Conservation (phyloP, 2,329 filamentous ascomycete genomes). For the Verticillium albo-atrum region DNA sequence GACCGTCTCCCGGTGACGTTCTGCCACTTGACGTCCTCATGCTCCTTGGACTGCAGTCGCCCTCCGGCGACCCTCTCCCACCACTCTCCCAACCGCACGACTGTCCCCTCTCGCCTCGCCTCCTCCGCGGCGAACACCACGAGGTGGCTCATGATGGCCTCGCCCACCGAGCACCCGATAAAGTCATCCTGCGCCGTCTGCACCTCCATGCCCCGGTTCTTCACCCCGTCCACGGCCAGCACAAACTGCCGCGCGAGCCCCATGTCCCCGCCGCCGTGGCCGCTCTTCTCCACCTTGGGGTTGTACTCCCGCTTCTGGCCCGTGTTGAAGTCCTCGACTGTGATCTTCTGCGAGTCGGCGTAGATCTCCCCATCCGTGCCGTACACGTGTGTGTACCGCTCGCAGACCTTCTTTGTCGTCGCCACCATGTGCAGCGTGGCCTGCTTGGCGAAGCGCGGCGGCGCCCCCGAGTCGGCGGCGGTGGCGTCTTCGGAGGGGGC, state of each 20-base stretch:
- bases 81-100: constrained; percentile 74
- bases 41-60: background rate
- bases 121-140: constrained; percentile 94
- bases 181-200: constrained; percentile 68
- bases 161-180: constrained; percentile 80
- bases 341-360: constrained; percentile 77
- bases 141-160: constrained; percentile 84
- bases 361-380: constrained; percentile 81
- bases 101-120: constrained; percentile 63
- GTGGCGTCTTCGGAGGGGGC: constrained; percentile 54
- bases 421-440: constrained; percentile 94
- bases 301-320: constrained; percentile 8
- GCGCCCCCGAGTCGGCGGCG: too few species aligned
- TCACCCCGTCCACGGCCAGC: constrained; percentile 73
- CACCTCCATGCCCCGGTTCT: constrained; percentile 63
- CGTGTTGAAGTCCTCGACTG: constrained; percentile 52
- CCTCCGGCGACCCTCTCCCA: constrained; percentile 44
- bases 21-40: background rate
- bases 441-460: constrained; percentile 70
- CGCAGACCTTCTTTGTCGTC: constrained; percentile 80
- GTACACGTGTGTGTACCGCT: constrained; percentile 81
- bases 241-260: constrained; percentile 78
- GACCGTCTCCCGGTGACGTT: background rate
- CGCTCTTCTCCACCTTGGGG: constrained; percentile 10
- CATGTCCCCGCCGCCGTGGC: constrained; percentile 12